Evolutionary conservation across 257 asterid genomes (phyloP), one percentile per base, ranked within the genome.

Genomic region (Scutellaria barbata): DNA sequence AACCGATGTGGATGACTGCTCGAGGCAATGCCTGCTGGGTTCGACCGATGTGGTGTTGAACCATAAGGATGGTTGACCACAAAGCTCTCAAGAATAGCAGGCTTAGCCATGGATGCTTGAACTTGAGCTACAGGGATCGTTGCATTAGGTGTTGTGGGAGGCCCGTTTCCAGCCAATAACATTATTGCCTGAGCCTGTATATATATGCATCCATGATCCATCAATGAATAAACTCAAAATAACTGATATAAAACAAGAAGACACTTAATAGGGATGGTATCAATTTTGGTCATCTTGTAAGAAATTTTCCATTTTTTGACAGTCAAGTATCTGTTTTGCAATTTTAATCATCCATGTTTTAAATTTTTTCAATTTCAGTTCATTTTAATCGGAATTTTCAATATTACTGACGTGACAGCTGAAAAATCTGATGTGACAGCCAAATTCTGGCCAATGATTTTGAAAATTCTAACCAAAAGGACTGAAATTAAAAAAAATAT

Each of bases 121-220:
- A 80, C 78, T n/a, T 89, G 92, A 77, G 85, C 59, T 39, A 78
- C 66, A 4, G 85, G 76, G n/a, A 63, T 30, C 8, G 85, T 11
- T 58, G 85, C 46, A 55, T 41, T 73, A 39, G 87, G 66, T 59
- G 79, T 25, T 47, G 25, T 35, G 17, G 89, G 77, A 64, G 92
- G 83, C 33, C 86, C 90, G 39, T 92, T 87, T 63, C 97, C 97
- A 70, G 98, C 98, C 83, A 92, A 72, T 54, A 92, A 79, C 98
- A 89, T 92, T 51, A 92, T 92, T 14, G 96, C 98, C 73, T 87
- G 92, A 68, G 96, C 98, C 98, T 91, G 73, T 55, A 59, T 30
- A 77, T 55, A 45, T 8, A 60, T 3, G 3, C 35, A 30, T 22
- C n/a, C n/a, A n/a, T n/a, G n/a, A 22, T 18, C 59, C 56, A 63